Conservation (phyloP, 257 asterid genomes). For the Solanum lycopersicoides region DNA sequence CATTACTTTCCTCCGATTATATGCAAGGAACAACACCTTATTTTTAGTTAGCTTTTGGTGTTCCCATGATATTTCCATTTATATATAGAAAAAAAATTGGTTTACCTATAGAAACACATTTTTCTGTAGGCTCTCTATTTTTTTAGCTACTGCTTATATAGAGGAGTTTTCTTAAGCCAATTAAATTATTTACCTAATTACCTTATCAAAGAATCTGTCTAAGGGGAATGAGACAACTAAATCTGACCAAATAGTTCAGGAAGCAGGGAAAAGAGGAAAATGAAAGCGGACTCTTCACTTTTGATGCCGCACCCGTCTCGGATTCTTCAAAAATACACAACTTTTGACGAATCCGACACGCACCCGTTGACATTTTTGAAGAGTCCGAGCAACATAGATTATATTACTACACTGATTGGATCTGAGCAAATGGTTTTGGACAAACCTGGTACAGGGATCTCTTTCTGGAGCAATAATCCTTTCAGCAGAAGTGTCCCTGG, state of each 20-base stretch:
- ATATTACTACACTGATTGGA: not conserved
- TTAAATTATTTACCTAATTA: not conserved
- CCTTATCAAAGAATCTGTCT: not conserved
- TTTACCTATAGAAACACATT: not conserved
- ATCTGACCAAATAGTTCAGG: not conserved
- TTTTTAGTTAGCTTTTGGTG: not conserved
- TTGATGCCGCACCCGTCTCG: too few species aligned
- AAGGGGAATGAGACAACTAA: not conserved
- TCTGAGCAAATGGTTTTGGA: not conserved
- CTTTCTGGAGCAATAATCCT: conserved; percentile 50
- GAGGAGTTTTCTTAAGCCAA: not conserved
- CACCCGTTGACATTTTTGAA: too few species aligned
- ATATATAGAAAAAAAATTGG: not conserved
- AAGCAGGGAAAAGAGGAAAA: not conserved
- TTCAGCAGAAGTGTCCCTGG: conserved; percentile 76
- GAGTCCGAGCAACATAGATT: too few species aligned
- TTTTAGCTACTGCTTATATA: not conserved
- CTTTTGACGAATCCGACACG: too few species aligned
- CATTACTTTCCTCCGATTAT: too few species aligned
- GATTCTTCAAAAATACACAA: too few species aligned
- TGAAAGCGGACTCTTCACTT: not conserved
- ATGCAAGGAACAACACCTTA: not conserved
- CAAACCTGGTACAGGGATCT: conserved; percentile 43
- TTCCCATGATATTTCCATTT: not conserved
- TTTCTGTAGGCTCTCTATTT: not conserved